Evolutionary conservation across 106 monocot genomes (phyloP), one percentile per base, ranked within the genome.

Genomic region (Allium sativum): DNA sequence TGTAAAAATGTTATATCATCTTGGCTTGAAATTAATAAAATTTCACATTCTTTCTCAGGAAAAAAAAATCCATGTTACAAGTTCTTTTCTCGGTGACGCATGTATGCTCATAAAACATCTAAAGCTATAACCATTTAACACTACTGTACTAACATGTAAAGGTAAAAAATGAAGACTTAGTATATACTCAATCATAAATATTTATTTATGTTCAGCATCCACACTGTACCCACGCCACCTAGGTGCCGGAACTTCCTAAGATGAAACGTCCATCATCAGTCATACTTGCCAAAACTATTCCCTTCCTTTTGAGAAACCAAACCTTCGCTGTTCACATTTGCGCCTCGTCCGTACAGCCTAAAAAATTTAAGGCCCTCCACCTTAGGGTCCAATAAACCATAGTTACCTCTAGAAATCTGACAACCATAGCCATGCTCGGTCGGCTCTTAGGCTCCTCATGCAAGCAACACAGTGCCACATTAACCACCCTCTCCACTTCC

Each of bases 401-500:
- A 17, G 46, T 40, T 21, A 79, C 66, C 21, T 78, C 74, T 55
- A 94, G 73, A 82, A 89, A 83, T 52, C 83, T 77, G 50, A 72
- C 80, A 58, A 94, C 81, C 7, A 71, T 41, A 41, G 66, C 48
- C 86, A 94, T 94, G 55, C 64, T 65, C 52, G 89, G 89, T 55
- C 93, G 55, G 68, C 67, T 50, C 59, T 46, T 56, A 0, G 89
- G 93, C 46, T 89, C 89, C 71, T 94, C 93, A 52, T 94, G 82
- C 68, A 83, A 48, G 62, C 82, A 83, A 42, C 78, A 79, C 14
- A 84, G 66, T 45, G 79, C 83, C 53, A 84, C 64, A 65, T 66
- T 72, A 64, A 85, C 95, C 19, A 74, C 20, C 71, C 68, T 72
- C 58, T 11, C 72, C 52, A 90, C 83, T 65, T 87, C n/a, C 95